phyloP scores from a whole-genome alignment of 31 red algal genomes.

The Bonnemaisonia californica region DNA sequence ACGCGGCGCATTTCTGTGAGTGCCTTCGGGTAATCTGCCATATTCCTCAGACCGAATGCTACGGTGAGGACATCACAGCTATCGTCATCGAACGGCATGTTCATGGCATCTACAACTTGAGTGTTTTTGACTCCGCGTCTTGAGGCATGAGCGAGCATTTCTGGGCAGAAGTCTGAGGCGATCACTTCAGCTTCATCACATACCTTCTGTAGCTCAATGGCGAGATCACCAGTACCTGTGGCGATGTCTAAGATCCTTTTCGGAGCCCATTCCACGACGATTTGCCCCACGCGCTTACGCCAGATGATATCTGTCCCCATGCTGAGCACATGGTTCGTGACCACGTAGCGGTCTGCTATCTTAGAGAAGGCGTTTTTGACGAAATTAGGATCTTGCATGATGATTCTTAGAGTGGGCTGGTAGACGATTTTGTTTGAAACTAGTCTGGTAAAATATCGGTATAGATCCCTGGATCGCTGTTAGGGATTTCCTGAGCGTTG shows the following conservation, averaged over 20 bases:
- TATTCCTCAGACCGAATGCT: conserved; percentile 12
- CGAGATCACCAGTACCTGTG: conserved; percentile 10
- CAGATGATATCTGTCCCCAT: conserved; percentile 9
- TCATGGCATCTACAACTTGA: conserved; percentile 8
- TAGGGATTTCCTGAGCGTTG: not conserved
- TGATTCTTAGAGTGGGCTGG: no score
- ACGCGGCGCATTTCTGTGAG: conserved; percentile 5
- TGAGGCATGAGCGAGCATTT: conserved; percentile 12
- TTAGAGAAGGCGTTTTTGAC: conserved; percentile 5
- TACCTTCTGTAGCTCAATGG: conserved; percentile 1
- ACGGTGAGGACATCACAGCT: conserved; percentile 4
- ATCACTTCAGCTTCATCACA: not conserved
- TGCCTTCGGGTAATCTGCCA: not conserved
- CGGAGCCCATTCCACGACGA: not conserved
- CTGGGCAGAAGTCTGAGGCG: conserved; percentile 15
- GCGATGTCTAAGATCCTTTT: not conserved
- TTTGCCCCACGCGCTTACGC: not conserved
- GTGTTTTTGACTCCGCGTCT: conserved; percentile 17
- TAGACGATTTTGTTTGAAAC: not conserved
- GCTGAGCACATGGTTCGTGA: conserved; percentile 10
- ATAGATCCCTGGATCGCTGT: conserved; percentile 6
- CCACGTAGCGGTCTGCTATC: conserved; percentile 3
- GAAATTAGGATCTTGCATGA: conserved; percentile 5
- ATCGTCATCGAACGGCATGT: conserved; percentile 13
- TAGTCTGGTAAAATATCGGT: conserved; percentile 1